Base-by-base conservation (phyloP, 129 eudicot genomes). In the Chrysanthemum seticuspe region DNA sequence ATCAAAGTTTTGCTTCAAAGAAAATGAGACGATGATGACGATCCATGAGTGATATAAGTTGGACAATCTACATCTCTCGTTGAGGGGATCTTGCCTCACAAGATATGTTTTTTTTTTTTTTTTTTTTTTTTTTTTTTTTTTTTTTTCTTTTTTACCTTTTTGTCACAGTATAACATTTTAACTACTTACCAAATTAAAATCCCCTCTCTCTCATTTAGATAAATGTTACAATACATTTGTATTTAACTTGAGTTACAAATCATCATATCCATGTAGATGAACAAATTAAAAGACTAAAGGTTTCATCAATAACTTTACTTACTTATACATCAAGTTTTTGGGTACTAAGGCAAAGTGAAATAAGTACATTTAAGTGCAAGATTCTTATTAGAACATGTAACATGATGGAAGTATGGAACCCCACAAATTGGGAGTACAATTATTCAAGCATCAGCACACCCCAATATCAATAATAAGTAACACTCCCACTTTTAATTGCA, bases 1-100 rank as follows among this genome's bases (percentile, higher is more conserved):
- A 78, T 72, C 74, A 72, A 55, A 72, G 78, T 78, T 72, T 78
- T 74, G 72, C 78, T 78, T 78, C 63, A 66, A 78, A 72, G 82
- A 78, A 65, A 72, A 21, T 27, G 54, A 55, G 19, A 65, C 29
- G 74, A 72, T 78, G 72, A 70, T 78, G 77, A 62, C 71, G 53
- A 72, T 61, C 47, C 34, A 55, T 64, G 67, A 44, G 80, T 77
- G 72, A 70, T 44, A 16, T 65, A 78, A 78, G 82, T 72, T 72
- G 78, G 62, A 45, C 78, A 65, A 74, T 72, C 78, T 11, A 71
- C 82, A 72, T 72, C 82, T 78, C 48, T 73, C 65, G 68, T 72
- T 64, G 68, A 19, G 63, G 73, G 65, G 78, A 56, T 72, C 82
- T 78, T 78, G 72, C 36, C 69, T 25, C 63, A 29, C 74, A 78